Evolutionary conservation across 2,329 filamentous ascomycete genomes (phyloP).

Genomic region (Pestalotiopsis sp.): DNA sequence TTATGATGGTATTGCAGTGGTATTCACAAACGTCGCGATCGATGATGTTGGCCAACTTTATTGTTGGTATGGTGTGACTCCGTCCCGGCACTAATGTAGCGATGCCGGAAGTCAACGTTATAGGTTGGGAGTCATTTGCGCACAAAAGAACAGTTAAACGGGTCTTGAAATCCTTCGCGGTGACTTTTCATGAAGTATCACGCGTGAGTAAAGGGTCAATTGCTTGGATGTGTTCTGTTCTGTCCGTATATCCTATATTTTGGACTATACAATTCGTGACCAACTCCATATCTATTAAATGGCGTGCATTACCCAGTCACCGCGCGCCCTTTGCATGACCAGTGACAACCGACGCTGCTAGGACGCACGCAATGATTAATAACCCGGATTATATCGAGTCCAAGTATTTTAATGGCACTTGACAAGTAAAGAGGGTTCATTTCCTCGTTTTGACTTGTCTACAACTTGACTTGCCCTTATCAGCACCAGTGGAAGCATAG

Average conservation of each 20-base stretch:
- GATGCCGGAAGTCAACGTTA: not conserved
- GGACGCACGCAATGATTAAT: not conserved
- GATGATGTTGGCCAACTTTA: not conserved
- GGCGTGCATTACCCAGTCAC: not conserved
- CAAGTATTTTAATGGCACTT: no score
- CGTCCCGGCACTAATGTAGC: not conserved
- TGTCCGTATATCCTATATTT: not conserved
- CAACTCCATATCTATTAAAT: not conserved
- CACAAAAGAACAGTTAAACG: not conserved
- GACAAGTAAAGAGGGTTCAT: no score
- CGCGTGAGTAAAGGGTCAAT: not conserved
- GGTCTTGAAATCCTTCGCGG: not conserved
- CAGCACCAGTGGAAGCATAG: no score
- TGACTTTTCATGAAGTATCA: not conserved
- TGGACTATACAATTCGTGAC: not conserved
- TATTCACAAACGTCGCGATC: not conserved
- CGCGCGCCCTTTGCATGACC: not conserved
- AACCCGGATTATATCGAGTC: not conserved
- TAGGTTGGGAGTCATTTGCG: not conserved
- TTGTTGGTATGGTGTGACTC: not conserved
- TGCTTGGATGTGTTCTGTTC: not conserved
- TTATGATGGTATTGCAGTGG: not conserved
- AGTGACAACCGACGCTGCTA: not conserved
- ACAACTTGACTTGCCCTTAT: no score
- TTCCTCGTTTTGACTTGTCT: no score